Conservation (phyloP, 352 stramenopile genomes). For the Pythium coloratum region DNA sequence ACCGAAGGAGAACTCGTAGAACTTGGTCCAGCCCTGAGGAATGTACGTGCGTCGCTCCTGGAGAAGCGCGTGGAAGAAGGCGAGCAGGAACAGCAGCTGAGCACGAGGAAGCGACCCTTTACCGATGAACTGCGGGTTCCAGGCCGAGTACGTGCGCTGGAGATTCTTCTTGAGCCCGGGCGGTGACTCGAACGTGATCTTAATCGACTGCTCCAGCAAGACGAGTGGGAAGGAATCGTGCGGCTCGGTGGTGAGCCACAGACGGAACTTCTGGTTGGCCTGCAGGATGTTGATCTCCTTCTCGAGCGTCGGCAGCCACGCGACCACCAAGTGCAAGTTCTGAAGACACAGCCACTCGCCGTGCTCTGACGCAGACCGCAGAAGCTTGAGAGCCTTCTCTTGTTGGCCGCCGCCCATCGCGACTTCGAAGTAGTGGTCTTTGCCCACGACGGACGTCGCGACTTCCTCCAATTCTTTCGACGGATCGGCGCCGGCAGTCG, state of each 20-base stretch:
- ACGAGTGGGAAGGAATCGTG: conserved; percentile 91
- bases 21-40: conserved; percentile 95
- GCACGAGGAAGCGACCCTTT: conserved; percentile 41
- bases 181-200: conserved; percentile 95
- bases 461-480: conserved; percentile 94
- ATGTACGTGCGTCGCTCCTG: conserved; percentile 92
- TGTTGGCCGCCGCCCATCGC: conserved; percentile 95
- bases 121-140: conserved; percentile 77
- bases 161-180: conserved; percentile 96
- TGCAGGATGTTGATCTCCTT: conserved; percentile 84
- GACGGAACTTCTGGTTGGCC: conserved; percentile 85
- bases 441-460: conserved; percentile 78
- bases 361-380: conserved; percentile 72
- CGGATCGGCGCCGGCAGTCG: conserved; percentile 92
- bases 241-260: conserved; percentile 95
- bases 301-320: conserved; percentile 92
- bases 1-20: conserved; percentile 95
- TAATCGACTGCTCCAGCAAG: conserved; percentile 91
- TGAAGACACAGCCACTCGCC: conserved; percentile 96
- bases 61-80: conserved; percentile 88
- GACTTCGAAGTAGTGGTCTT: conserved; percentile 90
- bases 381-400: conserved; percentile 85
- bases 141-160: conserved; percentile 90
- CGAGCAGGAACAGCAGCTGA: conserved; percentile 87
- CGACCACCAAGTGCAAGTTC: conserved; percentile 94